These are phyloP conservation scores for Pilobolus umbonatus DNA, from an alignment of 192 early-diverging fungal genomes.

Conservation along the genomic window DNA sequence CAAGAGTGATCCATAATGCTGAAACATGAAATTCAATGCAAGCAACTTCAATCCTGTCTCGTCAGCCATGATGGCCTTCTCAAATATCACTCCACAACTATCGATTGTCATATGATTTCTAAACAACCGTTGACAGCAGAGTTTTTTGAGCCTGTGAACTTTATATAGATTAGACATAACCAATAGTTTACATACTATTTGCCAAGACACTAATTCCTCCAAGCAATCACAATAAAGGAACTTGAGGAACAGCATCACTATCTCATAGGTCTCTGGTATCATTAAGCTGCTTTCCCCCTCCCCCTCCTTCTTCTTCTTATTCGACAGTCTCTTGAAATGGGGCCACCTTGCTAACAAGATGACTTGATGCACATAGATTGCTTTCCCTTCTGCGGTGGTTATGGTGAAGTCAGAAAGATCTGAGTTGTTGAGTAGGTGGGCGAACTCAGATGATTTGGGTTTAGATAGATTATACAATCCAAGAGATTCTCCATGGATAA, in stretches of 20 bases:
- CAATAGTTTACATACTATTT: constrained; percentile 46
- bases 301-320: constrained; percentile 49
- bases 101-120: constrained; percentile 43
- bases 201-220: constrained; percentile 32
- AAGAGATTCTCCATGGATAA: constrained; percentile 49
- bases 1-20: constrained; percentile 46
- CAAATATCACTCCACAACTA: constrained; percentile 49
- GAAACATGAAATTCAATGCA: constrained; percentile 46
- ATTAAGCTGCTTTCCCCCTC: constrained; percentile 36
- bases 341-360: constrained; percentile 57
- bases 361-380: constrained; percentile 53
- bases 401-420: constrained; percentile 58
- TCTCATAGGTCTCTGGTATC: constrained; percentile 46
- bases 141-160: constrained; percentile 49
- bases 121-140: constrained; percentile 48
- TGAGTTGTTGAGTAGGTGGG: constrained; percentile 41
- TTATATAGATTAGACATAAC: constrained; percentile 57
- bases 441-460: constrained; percentile 36
- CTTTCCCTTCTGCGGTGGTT: constrained; percentile 28
- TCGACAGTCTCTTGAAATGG: constrained; percentile 47
- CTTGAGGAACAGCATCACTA: constrained; percentile 45
- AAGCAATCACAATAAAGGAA: constrained; percentile 59
- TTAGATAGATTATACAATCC: constrained; percentile 51
- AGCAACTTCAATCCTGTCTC: constrained; percentile 50
- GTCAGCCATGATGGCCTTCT: constrained; percentile 43